A percentile compares a stretch with the other conserved stretches of the same genome.
Evolutionary conservation across 139 green algal species (phyloP).

Genomic region (Penium margaritaceum): DNA sequence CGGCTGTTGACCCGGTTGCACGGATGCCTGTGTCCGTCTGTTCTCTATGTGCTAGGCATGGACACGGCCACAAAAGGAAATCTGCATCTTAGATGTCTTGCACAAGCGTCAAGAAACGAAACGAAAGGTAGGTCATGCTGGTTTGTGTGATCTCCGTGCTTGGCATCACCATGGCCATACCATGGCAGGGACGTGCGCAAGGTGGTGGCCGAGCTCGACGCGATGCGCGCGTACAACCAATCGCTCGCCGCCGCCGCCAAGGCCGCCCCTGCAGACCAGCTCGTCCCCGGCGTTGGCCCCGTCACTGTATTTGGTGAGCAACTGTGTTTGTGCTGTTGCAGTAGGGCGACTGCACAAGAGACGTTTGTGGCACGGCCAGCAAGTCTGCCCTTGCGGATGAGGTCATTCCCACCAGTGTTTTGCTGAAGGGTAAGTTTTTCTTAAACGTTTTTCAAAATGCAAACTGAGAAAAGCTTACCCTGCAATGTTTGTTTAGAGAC

Average conservation of each 20-base stretch:
- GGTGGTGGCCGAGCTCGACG: slow-evolving; percentile 43
- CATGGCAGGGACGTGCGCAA: slow-evolving; percentile 20
- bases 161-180: background rate
- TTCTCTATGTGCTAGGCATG: background rate
- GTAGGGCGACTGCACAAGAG: too few relatives aligned
- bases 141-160: background rate
- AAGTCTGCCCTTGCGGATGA: too few relatives aligned
- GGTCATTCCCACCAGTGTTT: too few relatives aligned
- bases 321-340: background rate
- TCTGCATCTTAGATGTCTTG: background rate
- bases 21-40: background rate
- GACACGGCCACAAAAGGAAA: background rate
- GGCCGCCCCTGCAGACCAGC: slow-evolving; percentile 1
- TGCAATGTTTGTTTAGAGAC: too few relatives aligned
- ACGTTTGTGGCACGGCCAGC: too few relatives aligned
- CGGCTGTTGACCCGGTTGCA: background rate
- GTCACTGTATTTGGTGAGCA: slow-evolving; percentile 8
- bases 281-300: slow-evolving; percentile 52
- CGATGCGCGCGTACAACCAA: slow-evolving; percentile 53
- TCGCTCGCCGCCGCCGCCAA: slow-evolving; percentile 43
- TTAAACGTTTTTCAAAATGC: too few relatives aligned
- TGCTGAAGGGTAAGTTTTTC: too few relatives aligned
- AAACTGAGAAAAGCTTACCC: too few relatives aligned
- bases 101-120: too few relatives aligned
- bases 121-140: too few relatives aligned